A percentile compares a stretch with the other conserved stretches of the same genome.
These are phyloP conservation scores for Cryptococcus amylolentus DNA, from an alignment of 1,284 basidiomycete genomes.

Conservation along the genomic window DNA sequence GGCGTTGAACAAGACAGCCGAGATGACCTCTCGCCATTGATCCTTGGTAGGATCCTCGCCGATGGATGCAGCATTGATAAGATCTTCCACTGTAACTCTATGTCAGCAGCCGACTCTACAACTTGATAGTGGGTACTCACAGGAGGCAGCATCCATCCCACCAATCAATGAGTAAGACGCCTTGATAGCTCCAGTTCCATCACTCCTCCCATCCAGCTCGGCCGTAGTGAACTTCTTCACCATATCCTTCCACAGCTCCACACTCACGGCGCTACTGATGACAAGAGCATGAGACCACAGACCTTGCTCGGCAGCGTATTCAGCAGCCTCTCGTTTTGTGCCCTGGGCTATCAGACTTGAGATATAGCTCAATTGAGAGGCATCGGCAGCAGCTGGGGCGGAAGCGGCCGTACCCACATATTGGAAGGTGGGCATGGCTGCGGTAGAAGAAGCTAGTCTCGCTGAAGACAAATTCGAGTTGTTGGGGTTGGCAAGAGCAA, in stretches of 20 bases:
- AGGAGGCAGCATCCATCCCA: slow-evolving; percentile 63
- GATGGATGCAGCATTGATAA: slow-evolving; percentile 33
- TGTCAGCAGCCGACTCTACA: background rate
- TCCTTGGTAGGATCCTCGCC: slow-evolving; percentile 48
- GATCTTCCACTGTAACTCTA: slow-evolving; percentile 28
- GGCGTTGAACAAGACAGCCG: slow-evolving; percentile 77
- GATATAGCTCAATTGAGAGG: slow-evolving; percentile 65
- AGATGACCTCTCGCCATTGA: slow-evolving; percentile 77
- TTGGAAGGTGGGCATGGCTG: slow-evolving; percentile 18
- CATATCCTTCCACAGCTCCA: slow-evolving; percentile 87
- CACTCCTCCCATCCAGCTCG: slow-evolving; percentile 59
- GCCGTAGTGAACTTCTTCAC: slow-evolving; percentile 78
- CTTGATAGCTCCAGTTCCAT: slow-evolving; percentile 52
- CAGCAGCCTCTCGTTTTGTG: slow-evolving; percentile 79
- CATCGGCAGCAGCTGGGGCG: slow-evolving; percentile 51
- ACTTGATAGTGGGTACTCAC: slow-evolving; percentile 52
- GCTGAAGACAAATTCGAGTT: slow-evolving; percentile 7
- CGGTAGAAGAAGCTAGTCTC: slow-evolving; percentile 6
- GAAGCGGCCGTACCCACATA: slow-evolving; percentile 10
- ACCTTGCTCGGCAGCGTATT: slow-evolving; percentile 79
- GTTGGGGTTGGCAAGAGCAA: slow-evolving; percentile 60
- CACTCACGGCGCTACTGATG: slow-evolving; percentile 88
- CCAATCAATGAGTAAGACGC: slow-evolving; percentile 84
- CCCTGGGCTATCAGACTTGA: slow-evolving; percentile 75
- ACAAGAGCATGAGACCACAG: slow-evolving; percentile 96